Percentiles rank a stretch among this genome's conserved stretches.
phyloP scores from a whole-genome alignment of 495 filamentous ascomycete genomes.

The Aspergillus sclerotiicarbonarius region DNA sequence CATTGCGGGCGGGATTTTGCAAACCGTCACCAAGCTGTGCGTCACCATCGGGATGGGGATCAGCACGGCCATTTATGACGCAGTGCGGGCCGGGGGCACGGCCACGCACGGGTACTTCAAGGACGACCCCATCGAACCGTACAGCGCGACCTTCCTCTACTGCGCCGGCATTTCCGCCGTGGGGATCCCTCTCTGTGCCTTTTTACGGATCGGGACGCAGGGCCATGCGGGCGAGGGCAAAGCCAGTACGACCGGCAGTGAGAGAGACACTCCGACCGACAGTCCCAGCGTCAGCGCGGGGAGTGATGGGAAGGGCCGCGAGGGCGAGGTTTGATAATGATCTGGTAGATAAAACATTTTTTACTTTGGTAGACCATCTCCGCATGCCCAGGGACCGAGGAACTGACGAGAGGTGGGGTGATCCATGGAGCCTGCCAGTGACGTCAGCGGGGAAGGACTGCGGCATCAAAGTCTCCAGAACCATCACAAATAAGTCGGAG shows the following conservation, averaged over 20 bases:
- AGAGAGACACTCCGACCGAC: too few species aligned
- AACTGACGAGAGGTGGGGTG: too few species aligned
- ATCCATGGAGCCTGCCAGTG: too few species aligned
- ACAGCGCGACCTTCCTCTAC: constrained; percentile 1
- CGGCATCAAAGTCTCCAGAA: not conserved
- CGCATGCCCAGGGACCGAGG: too few species aligned
- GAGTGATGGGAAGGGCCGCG: too few species aligned
- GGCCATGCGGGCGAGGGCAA: not conserved
- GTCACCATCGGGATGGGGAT: constrained; percentile 6
- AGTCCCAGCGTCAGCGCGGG: too few species aligned
- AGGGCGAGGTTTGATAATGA: too few species aligned
- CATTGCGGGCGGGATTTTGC: constrained; percentile 39
- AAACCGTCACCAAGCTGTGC: constrained; percentile 33
- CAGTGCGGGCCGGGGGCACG: not conserved
- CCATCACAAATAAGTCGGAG: too few species aligned
- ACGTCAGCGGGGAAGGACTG: not conserved
- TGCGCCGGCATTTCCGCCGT: not conserved
- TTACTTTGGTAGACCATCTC: too few species aligned
- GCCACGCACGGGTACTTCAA: not conserved
- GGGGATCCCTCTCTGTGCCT: constrained; percentile 5
- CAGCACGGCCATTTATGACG: constrained; percentile 7
- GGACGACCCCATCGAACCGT: constrained; percentile 3
- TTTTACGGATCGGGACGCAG: constrained; percentile 2
- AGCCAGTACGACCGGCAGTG: too few species aligned
- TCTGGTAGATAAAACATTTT: too few species aligned